Conservation (phyloP, 495 filamentous ascomycete genomes). For the Sphaerosporella brunnea region DNA sequence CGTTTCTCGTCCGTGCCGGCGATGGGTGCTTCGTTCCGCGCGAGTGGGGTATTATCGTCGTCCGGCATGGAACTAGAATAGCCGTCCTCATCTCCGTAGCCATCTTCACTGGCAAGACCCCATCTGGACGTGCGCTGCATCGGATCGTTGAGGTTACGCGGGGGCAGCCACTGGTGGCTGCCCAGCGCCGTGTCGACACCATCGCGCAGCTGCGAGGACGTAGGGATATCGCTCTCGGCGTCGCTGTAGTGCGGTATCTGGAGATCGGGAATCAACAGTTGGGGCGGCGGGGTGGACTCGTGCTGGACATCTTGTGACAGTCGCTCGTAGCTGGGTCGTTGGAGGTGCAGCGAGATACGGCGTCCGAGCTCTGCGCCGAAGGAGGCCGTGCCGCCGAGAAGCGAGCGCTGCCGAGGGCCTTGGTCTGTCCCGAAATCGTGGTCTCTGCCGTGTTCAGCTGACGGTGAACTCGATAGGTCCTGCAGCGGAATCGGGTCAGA, state of each 20-base stretch:
- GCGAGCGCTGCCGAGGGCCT: conserved; percentile 18
- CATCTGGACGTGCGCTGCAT: conserved; percentile 13
- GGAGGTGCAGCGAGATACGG: conserved; percentile 25
- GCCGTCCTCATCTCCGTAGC: conserved; percentile 37
- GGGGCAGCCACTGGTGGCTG: conserved; percentile 25
- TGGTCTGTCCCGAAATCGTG: neutral
- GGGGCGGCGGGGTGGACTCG: neutral
- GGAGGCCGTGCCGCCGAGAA: conserved; percentile 25
- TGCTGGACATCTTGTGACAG: conserved; percentile 12
- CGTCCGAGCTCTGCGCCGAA: conserved; percentile 26
- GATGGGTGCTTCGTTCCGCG: conserved; percentile 50
- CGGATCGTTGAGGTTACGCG: conserved; percentile 11
- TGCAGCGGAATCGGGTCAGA: conserved; percentile 49
- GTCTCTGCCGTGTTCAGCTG: too few species aligned
- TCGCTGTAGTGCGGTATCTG: conserved; percentile 16
- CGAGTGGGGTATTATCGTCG: conserved; percentile 44
- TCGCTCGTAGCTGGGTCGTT: conserved; percentile 21
- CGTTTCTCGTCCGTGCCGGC: conserved; percentile 33
- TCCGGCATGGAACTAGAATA: conserved; percentile 31
- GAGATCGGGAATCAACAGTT: conserved; percentile 13
- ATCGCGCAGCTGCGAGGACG: conserved; percentile 12
- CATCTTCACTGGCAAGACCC: conserved; percentile 16
- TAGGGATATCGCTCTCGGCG: conserved; percentile 12
- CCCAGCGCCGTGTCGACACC: conserved; percentile 21
- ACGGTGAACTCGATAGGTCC: conserved; percentile 39